Percentiles rank a stretch among this genome's conserved stretches.
These are phyloP conservation scores for Paraphoma sp. DNA, from an alignment of 2,329 filamentous ascomycete species.

Conservation along the genomic window DNA sequence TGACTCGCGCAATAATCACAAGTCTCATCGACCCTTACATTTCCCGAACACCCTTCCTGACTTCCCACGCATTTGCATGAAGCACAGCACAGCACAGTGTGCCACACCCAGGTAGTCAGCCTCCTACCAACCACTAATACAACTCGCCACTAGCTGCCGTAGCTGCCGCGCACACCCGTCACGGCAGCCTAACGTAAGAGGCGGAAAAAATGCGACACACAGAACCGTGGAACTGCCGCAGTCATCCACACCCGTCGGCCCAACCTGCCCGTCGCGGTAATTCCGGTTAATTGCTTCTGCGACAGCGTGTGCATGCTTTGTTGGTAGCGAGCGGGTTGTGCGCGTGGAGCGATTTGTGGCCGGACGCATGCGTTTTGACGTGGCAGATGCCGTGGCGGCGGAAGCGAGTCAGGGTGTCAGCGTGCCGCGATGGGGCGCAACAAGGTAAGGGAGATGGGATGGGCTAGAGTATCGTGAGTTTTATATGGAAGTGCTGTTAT, in stretches of 20 bases:
- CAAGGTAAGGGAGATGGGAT: too few species aligned
- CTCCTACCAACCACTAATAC: background rate
- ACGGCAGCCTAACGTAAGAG: slow-evolving; percentile 1
- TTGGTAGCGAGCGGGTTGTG: background rate
- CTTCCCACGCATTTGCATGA: too few species aligned
- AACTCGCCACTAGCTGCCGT: background rate
- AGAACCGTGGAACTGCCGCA: slow-evolving; percentile 30
- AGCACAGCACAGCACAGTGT: too few species aligned
- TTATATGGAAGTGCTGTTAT: too few species aligned
- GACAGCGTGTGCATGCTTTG: background rate
- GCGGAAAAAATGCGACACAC: slow-evolving; percentile 6
- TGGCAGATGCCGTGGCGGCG: slow-evolving; percentile 3
- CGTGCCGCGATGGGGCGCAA: background rate
- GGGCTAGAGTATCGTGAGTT: too few species aligned
- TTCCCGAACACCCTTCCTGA: too few species aligned
- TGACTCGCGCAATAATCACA: too few species aligned
- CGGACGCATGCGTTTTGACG: slow-evolving; percentile 1
- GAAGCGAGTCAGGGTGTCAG: slow-evolving; percentile 1
- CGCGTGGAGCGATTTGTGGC: background rate
- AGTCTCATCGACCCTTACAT: too few species aligned
- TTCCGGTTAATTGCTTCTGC: slow-evolving; percentile 8
- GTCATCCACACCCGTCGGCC: slow-evolving; percentile 20
- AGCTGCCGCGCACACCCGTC: background rate
- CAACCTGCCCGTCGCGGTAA: slow-evolving; percentile 20
- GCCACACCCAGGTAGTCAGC: too few species aligned